A percentile compares a stretch with the other conserved stretches of the same genome.
Evolutionary conservation across 768 basidiomycete species (phyloP).

Genomic region (Mycena pura): DNA sequence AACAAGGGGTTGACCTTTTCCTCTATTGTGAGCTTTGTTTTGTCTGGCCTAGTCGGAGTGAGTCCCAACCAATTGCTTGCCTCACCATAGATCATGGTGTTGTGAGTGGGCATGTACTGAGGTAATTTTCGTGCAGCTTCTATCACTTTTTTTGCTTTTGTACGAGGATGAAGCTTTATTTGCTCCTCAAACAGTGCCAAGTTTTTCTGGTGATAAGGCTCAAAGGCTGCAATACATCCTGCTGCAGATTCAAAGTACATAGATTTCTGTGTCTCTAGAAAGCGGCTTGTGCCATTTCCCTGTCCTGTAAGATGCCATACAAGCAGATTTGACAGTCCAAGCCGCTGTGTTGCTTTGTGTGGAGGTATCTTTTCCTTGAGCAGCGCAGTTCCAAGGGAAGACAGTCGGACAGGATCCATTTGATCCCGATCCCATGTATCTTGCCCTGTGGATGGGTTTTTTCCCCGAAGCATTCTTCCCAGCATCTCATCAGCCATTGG

Average conservation of each 20-base stretch:
- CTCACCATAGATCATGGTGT: background rate
- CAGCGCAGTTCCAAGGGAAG: background rate
- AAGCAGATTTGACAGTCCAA: constrained; percentile 1
- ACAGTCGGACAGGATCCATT: background rate
- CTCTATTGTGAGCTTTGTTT: background rate
- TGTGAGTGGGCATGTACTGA: background rate
- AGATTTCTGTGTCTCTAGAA: background rate
- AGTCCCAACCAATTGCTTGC: background rate
- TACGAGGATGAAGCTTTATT: background rate
- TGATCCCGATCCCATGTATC: background rate
- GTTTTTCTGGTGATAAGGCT: background rate
- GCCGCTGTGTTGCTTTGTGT: background rate
- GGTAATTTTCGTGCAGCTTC: background rate
- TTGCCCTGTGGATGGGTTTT: background rate
- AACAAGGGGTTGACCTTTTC: constrained; percentile 16
- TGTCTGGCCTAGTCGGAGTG: background rate
- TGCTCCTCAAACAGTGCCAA: background rate
- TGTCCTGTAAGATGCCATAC: background rate
- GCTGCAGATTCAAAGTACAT: background rate
- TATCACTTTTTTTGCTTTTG: background rate
- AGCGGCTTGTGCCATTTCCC: background rate
- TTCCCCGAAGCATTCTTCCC: background rate
- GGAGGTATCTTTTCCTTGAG: background rate
- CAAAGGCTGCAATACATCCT: background rate
- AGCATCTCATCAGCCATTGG: background rate